Evolutionary conservation across 2,329 filamentous ascomycete genomes (phyloP).

Genomic region (Aspergillus uvarum): DNA sequence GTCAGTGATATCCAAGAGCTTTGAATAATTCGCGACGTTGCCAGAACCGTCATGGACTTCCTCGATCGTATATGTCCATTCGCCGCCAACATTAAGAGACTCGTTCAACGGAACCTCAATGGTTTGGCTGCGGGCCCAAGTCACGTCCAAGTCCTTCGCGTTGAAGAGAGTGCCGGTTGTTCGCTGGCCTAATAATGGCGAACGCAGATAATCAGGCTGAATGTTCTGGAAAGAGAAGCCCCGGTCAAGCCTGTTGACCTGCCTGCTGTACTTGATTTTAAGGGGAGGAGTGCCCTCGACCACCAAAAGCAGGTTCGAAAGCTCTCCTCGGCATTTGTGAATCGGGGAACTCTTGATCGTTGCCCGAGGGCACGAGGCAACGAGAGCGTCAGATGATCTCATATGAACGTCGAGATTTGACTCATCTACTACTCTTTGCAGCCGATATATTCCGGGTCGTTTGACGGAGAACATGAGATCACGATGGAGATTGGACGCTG

Average conservation of each 20-base stretch:
- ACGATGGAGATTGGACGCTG: conserved; percentile 56
- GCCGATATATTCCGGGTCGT: conserved; percentile 82
- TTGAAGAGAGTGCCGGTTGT: conserved; percentile 59
- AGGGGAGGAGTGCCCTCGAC: conserved; percentile 87
- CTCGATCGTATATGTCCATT: conserved; percentile 87
- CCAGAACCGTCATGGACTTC: conserved; percentile 89
- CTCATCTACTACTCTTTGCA: conserved; percentile 84
- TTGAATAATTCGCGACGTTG: conserved; percentile 73
- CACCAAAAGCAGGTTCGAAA: conserved; percentile 80
- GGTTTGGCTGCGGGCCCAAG: conserved; percentile 75
- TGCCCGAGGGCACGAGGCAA: conserved; percentile 82
- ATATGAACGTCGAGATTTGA: conserved; percentile 91
- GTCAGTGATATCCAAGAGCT: conserved; percentile 66
- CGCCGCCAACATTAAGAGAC: conserved; percentile 73
- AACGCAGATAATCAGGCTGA: conserved; percentile 81
- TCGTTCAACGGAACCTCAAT: conserved; percentile 87
- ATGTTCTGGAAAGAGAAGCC: conserved; percentile 91
- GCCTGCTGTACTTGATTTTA: conserved; percentile 87
- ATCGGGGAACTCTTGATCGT: conserved; percentile 63
- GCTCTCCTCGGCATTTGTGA: conserved; percentile 78
- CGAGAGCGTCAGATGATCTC: conserved; percentile 71
- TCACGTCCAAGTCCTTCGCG: conserved; percentile 54
- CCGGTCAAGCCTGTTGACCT: conserved; percentile 77
- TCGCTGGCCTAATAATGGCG: conserved; percentile 67
- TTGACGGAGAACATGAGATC: conserved; percentile 73